Base-by-base conservation (phyloP, 2,329 filamentous ascomycete genomes). In the Monilinia vaccinii-corymbosi region DNA sequence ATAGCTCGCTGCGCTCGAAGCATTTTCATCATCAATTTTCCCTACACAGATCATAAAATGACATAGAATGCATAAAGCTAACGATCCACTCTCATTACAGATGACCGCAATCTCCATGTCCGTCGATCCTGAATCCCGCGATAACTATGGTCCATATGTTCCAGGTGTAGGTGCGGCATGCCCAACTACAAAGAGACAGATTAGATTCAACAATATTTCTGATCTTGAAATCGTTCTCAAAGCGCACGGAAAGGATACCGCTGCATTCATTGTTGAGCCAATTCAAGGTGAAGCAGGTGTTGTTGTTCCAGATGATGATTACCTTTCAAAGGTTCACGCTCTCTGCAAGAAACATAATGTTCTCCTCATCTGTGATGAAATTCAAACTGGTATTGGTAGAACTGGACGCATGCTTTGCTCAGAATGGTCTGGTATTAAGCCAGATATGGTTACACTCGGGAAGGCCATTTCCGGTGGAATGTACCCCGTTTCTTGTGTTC, bases 381-480 rank as follows among this genome's bases (percentile, higher is more conserved):
- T 99, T 70, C 94, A 99, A 77, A 99, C 94, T 6, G 93, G 93
- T 66, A 96, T 99, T 72, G 94, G 91, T 58, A 87, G 94, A 65
- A 99, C 94, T 21, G 94, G 94, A 57, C 89, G 88, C 71, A 88
- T 99, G 78, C 85, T 99, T 58, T 96, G 91, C 80, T 88, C 89
- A 71, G 85, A 99, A 76, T 97, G 94, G 92, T 87, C 89, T 60
- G 89, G 87, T 67, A 91, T 99, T 79, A 95, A 93, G 79, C 94
- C 93, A 44, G 94, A 99, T 73, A 82, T 99, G 71, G 88, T 99
- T 28, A 87, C 96, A 51, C 85, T 99, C 38, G 94, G 94, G 71
- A 99, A 99, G 79, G 94, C 94, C 68, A 96, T 99, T 73, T 96
- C 91, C 38, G 94, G 94, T 65, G 94, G 94, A 74, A 94, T 97